phyloP scores from a whole-genome alignment of 169 alveolate genomes.

The Plasmodium cynomolgi region DNA sequence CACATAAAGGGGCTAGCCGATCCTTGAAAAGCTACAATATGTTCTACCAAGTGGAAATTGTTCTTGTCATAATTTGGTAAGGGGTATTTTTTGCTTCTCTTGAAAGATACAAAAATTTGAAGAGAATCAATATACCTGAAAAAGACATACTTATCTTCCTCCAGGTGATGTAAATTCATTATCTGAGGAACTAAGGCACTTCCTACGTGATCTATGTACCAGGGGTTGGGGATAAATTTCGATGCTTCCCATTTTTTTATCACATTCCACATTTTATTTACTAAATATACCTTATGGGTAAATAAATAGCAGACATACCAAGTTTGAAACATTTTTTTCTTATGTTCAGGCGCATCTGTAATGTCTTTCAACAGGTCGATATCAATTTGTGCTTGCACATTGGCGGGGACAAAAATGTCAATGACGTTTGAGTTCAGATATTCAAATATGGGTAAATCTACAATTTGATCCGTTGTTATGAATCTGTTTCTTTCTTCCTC shows the following conservation, averaged over 20 bases:
- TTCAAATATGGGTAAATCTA: slow-evolving; percentile 70
- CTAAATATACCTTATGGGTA: slow-evolving; percentile 54
- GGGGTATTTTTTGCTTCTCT: slow-evolving; percentile 66
- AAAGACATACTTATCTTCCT: slow-evolving; percentile 33
- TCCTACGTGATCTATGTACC: slow-evolving; percentile 67
- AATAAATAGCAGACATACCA: slow-evolving; percentile 62
- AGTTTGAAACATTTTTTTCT: slow-evolving; percentile 4
- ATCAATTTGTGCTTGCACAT: slow-evolving; percentile 12
- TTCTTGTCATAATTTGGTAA: slow-evolving; percentile 63
- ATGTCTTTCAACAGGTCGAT: slow-evolving; percentile 44
- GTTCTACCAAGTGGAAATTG: slow-evolving; percentile 18
- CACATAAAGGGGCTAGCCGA: slow-evolving; percentile 49
- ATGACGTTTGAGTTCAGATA: slow-evolving; percentile 15
- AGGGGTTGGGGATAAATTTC: slow-evolving; percentile 47
- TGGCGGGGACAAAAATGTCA: slow-evolving; percentile 29
- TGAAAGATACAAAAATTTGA: slow-evolving; percentile 30
- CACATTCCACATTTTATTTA: slow-evolving; percentile 68
- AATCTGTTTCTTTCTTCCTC: slow-evolving; percentile 27
- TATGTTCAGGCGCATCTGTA: background rate
- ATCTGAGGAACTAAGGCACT: slow-evolving; percentile 37
- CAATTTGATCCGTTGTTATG: background rate
- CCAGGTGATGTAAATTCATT: slow-evolving; percentile 17
- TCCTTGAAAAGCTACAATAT: slow-evolving; percentile 68
- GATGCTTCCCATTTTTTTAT: slow-evolving; percentile 63
- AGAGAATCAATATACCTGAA: slow-evolving; percentile 41